These are phyloP conservation scores for Spathaspora boniae DNA, from an alignment of 805 yeast species.

Conservation along the genomic window DNA sequence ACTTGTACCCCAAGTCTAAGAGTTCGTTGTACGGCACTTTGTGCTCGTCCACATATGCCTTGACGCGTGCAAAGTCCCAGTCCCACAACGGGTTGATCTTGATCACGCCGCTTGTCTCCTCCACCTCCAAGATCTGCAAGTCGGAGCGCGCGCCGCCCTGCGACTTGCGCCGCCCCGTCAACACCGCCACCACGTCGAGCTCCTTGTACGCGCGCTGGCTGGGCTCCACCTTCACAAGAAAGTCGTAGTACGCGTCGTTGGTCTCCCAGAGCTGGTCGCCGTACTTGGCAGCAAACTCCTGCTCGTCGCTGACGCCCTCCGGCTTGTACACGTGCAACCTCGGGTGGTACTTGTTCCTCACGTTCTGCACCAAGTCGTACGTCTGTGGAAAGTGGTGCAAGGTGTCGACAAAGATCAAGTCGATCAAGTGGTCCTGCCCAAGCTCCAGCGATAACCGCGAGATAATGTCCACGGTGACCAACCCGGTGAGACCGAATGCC, in stretches of 20 bases:
- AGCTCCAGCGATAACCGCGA: conserved; percentile 39
- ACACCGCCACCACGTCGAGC: conserved; percentile 72
- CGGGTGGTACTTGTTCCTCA: conserved; percentile 53
- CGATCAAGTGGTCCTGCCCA: conserved; percentile 42
- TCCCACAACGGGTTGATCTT: conserved; percentile 87
- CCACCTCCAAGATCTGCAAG: conserved; percentile 74
- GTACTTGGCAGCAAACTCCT: conserved; percentile 60
- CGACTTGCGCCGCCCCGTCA: conserved; percentile 86
- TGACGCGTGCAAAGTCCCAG: conserved; percentile 77
- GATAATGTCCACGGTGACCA: conserved; percentile 82
- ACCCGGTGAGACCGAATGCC: conserved; percentile 91
- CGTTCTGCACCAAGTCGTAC: conserved; percentile 59
- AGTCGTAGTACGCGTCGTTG: conserved; percentile 81
- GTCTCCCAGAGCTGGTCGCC: conserved; percentile 83
- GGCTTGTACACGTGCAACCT: conserved; percentile 70
- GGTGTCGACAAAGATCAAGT: conserved; percentile 84
- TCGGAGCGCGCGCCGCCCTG: conserved; percentile 83
- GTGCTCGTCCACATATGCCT: conserved; percentile 61
- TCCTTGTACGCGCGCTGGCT: conserved; percentile 78
- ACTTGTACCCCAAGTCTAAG: conserved; percentile 81
- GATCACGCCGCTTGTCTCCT: conserved; percentile 62
- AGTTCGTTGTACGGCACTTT: conserved; percentile 83
- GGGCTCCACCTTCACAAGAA: conserved; percentile 88
- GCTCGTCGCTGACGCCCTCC: conserved; percentile 47
- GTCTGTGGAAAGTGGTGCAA: conserved; percentile 96